These are phyloP conservation scores for Plenodomus biglobosus DNA, from an alignment of 2,329 filamentous ascomycete genomes.

Conservation along the genomic window DNA sequence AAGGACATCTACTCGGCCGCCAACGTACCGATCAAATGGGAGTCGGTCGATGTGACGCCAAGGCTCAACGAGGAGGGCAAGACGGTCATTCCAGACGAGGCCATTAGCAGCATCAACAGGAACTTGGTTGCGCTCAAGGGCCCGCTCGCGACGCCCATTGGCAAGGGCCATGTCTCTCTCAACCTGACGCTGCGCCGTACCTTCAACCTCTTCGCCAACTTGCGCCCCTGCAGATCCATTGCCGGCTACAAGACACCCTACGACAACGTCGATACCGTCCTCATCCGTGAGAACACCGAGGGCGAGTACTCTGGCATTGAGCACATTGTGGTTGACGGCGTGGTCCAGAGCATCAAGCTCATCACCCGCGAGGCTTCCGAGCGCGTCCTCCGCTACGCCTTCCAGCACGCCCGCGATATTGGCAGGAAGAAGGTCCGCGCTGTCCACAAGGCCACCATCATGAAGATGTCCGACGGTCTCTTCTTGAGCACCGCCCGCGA, in stretches of 20 bases:
- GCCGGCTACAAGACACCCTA: conserved; percentile 98
- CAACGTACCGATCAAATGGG: conserved; percentile 95
- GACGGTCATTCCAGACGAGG: conserved; percentile 89
- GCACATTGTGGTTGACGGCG: conserved; percentile 95
- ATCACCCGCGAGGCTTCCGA: conserved; percentile 94
- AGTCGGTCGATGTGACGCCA: conserved; percentile 93
- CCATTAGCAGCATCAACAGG: conserved; percentile 88
- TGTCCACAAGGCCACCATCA: conserved; percentile 99
- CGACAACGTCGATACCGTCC: conserved; percentile 92
- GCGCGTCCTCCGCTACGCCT: conserved; percentile 94
- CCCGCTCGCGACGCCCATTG: conserved; percentile 94
- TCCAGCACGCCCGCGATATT: conserved; percentile 94
- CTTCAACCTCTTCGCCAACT: conserved; percentile 99
- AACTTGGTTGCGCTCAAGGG: conserved; percentile 99
- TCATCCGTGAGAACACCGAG: conserved; percentile 99
- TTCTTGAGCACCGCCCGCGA: conserved; percentile 87
- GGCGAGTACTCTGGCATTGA: conserved; percentile 99
- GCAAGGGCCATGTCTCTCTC: conserved; percentile 98
- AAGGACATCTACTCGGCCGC: conserved; percentile 98
- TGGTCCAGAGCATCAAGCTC: conserved; percentile 99
- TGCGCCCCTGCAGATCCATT: conserved; percentile 95
- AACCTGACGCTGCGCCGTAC: conserved; percentile 98
- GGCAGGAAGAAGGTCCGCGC: conserved; percentile 96
- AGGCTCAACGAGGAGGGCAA: conserved; percentile 91
- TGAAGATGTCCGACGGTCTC: conserved; percentile 99